Conservation (phyloP, 1,284 basidiomycete genomes). For the Microbotryomycetes sp. region DNA sequence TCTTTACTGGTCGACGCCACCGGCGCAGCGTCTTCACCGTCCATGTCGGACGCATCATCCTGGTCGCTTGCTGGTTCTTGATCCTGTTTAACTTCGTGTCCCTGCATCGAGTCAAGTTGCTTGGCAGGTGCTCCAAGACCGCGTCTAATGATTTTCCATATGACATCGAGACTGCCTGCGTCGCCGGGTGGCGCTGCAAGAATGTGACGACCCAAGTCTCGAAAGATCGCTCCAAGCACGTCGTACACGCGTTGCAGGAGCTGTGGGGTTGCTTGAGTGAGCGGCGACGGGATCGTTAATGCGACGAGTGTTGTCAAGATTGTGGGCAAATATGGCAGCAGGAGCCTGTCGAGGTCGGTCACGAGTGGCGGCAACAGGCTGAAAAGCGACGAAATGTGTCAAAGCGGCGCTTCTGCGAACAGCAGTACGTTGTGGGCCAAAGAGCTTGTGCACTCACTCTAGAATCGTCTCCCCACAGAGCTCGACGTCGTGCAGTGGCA, state of each 20-base stretch:
- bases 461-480: constrained; percentile 25
- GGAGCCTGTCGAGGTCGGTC: constrained; percentile 31
- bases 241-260: constrained; percentile 32
- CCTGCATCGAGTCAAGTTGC: constrained; percentile 1
- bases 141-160: constrained; percentile 24
- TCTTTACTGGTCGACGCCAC: constrained; percentile 21
- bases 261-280: constrained; percentile 23
- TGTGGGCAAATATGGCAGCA: constrained; percentile 18
- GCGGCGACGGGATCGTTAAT: constrained; percentile 21
- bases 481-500: constrained; percentile 16
- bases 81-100: neutral
- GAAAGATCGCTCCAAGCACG: constrained; percentile 32
- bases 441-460: constrained; percentile 30
- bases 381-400: neutral
- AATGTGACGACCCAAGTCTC: constrained; percentile 31
- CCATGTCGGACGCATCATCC: neutral
- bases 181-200: constrained; percentile 3
- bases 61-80: neutral
- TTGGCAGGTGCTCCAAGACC: constrained; percentile 15
- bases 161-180: constrained; percentile 16
- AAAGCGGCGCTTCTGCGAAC: no score
- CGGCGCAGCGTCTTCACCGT: constrained; percentile 11
- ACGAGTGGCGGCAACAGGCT: constrained; percentile 35
- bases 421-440: no score
- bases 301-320: constrained; percentile 24